Conservation (phyloP, 441 rosid species). For the Melastoma candidum region DNA sequence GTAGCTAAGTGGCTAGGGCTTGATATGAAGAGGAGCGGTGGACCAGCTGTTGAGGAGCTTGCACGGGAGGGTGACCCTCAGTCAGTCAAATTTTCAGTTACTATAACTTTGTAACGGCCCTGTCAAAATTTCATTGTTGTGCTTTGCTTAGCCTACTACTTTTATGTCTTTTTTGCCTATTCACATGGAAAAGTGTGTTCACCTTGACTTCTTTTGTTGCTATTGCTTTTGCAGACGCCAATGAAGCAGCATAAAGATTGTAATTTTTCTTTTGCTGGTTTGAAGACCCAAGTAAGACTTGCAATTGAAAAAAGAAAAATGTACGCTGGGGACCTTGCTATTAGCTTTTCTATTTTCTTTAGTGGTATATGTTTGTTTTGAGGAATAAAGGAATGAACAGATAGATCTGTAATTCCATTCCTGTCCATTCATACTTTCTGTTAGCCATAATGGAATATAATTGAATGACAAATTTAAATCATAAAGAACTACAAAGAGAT, state of each 20-base stretch:
- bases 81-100: slow-evolving; percentile 61
- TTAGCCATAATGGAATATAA: no score
- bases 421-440: no score
- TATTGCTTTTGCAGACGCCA: slow-evolving; percentile 39
- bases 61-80: slow-evolving; percentile 80
- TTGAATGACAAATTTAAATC: no score
- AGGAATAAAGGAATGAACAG: no score
- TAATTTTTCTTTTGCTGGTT: slow-evolving; percentile 93
- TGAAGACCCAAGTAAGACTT: slow-evolving; percentile 89
- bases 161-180: slow-evolving; percentile 4
- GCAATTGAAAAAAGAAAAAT: slow-evolving; percentile 81
- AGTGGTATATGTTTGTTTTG: no score
- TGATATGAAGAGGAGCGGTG: slow-evolving; percentile 87
- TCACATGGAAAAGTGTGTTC: slow-evolving; percentile 3
- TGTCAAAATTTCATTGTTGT: no score
- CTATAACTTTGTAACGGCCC: not conserved
- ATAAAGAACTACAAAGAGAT: no score
- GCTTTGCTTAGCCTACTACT: slow-evolving; percentile 1
- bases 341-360: no score
- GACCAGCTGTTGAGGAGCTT: slow-evolving; percentile 92
- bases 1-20: slow-evolving; percentile 97
- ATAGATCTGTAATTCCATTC: no score
- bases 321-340: slow-evolving; percentile 23
- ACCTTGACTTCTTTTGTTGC: not conserved
- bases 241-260: slow-evolving; percentile 91